Conservation (phyloP, 257 asterid genomes). For the Leonotis leonurus region DNA sequence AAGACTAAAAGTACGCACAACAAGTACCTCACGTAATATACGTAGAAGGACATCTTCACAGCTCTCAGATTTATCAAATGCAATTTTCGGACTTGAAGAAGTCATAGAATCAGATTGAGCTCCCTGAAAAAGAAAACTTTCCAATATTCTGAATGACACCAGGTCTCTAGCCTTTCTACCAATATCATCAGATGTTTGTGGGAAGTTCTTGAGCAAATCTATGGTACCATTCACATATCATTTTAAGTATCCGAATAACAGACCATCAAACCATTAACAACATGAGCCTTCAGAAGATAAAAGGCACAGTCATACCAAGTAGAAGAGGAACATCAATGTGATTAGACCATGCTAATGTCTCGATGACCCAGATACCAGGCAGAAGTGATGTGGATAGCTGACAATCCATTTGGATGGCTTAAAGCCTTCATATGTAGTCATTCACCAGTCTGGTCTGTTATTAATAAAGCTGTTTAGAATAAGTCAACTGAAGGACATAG, state of each 20-base stretch:
- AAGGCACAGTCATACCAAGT: conserved; percentile 32
- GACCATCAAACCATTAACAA: not conserved
- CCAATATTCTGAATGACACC: conserved; percentile 45
- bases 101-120: conserved; percentile 12
- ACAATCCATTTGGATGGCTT: conserved; percentile 29
- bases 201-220: conserved; percentile 46
- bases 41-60: conserved; percentile 41
- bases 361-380: conserved; percentile 55
- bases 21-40: conserved; percentile 34
- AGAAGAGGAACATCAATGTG: conserved; percentile 33
- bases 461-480: not conserved
- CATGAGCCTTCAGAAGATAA: not conserved
- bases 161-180: conserved; percentile 42
- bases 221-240: conserved; percentile 12
- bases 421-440: conserved; percentile 19
- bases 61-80: conserved; percentile 35
- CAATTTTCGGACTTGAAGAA: conserved; percentile 17
- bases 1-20: not conserved
- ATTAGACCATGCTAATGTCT: conserved; percentile 37
- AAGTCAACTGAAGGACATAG: not conserved
- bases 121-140: conserved; percentile 24
- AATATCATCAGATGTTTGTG: conserved; percentile 33
- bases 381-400: conserved; percentile 24
- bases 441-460: not conserved
- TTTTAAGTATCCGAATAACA: not conserved